phyloP scores from a whole-genome alignment of 257 asterid species.

The Solanum pennellii region DNA sequence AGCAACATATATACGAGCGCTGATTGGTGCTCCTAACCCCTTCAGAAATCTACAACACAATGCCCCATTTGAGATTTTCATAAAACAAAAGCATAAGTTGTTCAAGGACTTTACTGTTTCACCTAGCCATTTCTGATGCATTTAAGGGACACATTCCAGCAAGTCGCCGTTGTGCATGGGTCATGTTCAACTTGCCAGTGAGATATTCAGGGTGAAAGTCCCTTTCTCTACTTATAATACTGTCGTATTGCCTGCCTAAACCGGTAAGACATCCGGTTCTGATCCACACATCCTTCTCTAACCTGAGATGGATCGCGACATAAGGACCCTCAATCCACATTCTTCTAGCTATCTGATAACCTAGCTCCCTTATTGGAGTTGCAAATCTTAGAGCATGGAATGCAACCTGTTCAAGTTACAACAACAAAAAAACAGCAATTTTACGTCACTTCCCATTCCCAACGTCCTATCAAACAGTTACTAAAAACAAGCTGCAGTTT shows the following conservation, averaged over 20 bases:
- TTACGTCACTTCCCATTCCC: background rate
- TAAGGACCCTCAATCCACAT: slow-evolving; percentile 70
- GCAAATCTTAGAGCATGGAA: slow-evolving; percentile 52
- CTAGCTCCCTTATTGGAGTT: slow-evolving; percentile 33
- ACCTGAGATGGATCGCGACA: slow-evolving; percentile 43
- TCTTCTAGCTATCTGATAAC: slow-evolving; percentile 43
- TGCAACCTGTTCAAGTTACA: slow-evolving; percentile 28
- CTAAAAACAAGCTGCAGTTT: background rate
- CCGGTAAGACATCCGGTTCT: slow-evolving; percentile 54
- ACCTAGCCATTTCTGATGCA: slow-evolving; percentile 46
- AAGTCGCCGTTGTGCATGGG: slow-evolving; percentile 26
- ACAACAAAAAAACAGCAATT: background rate
- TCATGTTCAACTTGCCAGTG: slow-evolving; percentile 38
- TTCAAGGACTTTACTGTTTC: background rate
- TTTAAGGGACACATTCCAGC: slow-evolving; percentile 59
- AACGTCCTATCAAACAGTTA: background rate
- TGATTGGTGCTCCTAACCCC: slow-evolving; percentile 37
- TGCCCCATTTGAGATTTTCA: background rate
- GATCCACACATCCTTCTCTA: slow-evolving; percentile 63
- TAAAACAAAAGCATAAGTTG: background rate
- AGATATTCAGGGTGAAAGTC: slow-evolving; percentile 34
- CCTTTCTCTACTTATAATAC: slow-evolving; percentile 26
- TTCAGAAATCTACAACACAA: slow-evolving; percentile 24
- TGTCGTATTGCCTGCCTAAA: slow-evolving; percentile 36
- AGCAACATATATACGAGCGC: slow-evolving; percentile 31